These are phyloP conservation scores for Apiospora koreana DNA, from an alignment of 2,329 filamentous ascomycete genomes.

Conservation along the genomic window DNA sequence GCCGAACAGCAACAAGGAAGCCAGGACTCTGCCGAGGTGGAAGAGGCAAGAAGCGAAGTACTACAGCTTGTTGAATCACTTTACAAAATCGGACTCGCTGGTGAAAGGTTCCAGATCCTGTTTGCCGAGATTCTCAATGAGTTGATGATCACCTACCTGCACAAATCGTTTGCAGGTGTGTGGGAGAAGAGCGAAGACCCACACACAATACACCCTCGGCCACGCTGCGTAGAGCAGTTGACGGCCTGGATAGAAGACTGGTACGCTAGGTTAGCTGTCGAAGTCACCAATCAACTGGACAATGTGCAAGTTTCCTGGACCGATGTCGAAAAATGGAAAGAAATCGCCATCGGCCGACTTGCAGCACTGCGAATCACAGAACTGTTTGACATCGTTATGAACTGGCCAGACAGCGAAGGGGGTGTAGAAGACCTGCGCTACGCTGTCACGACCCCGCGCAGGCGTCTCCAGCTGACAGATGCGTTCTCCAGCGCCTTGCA, in stretches of 20 bases:
- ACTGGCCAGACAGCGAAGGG: conserved; percentile 71
- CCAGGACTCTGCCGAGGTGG: conserved; percentile 31
- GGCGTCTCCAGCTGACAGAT: conserved; percentile 69
- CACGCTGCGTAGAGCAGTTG: conserved; percentile 60
- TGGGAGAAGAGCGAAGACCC: conserved; percentile 48
- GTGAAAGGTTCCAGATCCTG: conserved; percentile 68
- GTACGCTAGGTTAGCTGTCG: conserved; percentile 64
- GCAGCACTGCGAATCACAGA: conserved; percentile 70
- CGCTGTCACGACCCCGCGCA: conserved; percentile 67
- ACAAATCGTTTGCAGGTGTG: conserved; percentile 60
- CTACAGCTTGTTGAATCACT: conserved; percentile 59
- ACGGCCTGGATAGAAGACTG: conserved; percentile 68
- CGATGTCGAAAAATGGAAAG: conserved; percentile 69
- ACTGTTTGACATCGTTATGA: conserved; percentile 76
- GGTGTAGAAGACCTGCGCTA: conserved; percentile 75
- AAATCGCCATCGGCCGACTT: conserved; percentile 67
- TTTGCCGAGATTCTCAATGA: conserved; percentile 72
- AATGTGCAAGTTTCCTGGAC: conserved; percentile 47
- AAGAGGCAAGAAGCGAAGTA: conserved; percentile 51
- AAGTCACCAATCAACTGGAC: conserved; percentile 55
- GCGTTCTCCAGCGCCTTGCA: conserved; percentile 68
- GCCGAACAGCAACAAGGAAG: conserved; percentile 12
- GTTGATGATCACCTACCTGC: conserved; percentile 65
- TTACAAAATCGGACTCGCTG: conserved; percentile 66
- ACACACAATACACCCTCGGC: conserved; percentile 36